These are phyloP conservation scores for Groenewaldozyma tartarivorans DNA, from an alignment of 805 yeast genomes.

Conservation along the genomic window DNA sequence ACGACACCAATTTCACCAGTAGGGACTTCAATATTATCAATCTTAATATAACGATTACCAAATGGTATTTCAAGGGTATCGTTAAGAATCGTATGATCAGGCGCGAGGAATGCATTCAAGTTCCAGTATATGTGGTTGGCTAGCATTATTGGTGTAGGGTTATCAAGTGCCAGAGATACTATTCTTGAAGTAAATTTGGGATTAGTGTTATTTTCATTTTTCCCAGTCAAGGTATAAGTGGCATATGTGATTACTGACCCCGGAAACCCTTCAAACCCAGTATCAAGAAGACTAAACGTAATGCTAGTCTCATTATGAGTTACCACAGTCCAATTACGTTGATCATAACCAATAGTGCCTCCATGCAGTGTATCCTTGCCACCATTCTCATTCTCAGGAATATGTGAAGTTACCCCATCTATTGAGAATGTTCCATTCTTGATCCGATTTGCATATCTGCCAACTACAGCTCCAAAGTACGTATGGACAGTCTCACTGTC, in stretches of 20 bases:
- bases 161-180: conserved; percentile 3
- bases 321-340: conserved; percentile 5
- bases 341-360: conserved; percentile 5
- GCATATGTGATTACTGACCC: conserved; percentile 3
- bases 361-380: conserved; percentile 4
- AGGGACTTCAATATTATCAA: not conserved
- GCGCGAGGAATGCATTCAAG: conserved; percentile 1
- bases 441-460: conserved; percentile 6
- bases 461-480: conserved; percentile 5
- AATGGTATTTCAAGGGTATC: conserved; percentile 4
- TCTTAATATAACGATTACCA: not conserved
- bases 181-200: conserved; percentile 1
- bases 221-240: conserved; percentile 5
- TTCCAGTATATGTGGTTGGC: conserved; percentile 7
- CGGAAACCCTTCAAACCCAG: conserved; percentile 4
- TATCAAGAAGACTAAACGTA: conserved; percentile 2
- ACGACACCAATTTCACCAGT: not conserved
- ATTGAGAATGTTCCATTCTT: conserved; percentile 5
- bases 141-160: conserved; percentile 6
- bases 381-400: conserved; percentile 4
- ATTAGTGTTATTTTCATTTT: no score
- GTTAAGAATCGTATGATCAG: conserved; percentile 1
- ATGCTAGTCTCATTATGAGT: conserved; percentile 1
- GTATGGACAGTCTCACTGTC: conserved; percentile 4
- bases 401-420: conserved; percentile 1